Evolutionary conservation across 768 basidiomycete genomes (phyloP), one percentile per base, ranked within the genome.

Genomic region (Butyriboletus loyo): DNA sequence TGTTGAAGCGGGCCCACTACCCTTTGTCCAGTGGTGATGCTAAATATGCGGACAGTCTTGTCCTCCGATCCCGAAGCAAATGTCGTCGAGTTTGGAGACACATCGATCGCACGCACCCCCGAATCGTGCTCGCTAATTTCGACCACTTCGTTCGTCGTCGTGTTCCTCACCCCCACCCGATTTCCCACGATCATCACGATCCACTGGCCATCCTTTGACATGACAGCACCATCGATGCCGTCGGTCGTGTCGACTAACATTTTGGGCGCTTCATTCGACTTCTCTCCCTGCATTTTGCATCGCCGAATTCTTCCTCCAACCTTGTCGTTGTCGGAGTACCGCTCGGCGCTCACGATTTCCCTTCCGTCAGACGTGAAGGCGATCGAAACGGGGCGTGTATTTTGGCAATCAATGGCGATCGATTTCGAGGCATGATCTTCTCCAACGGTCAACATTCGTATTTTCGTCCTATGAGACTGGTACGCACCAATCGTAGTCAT

Each of bases 161-260:
- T 47, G 36, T 53, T 51, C 42, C 32, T 46, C n/a, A 57, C 49
- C 25, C 34, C 22, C 31, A 50, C 54, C n/a, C 27, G 38, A 3
- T 36, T 43, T 6, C 37, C 46, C 17, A 25, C 19, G 22, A 57
- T 36, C 9, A 32, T 36, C 13, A 57, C 41, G 24, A 56, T 36
- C 56, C 54, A 56, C 38, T 22, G 35, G 9, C 45, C 56, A 38
- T 57, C 56, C 10, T 56, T 57, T 5, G 56, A 57, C 5, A 52
- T 30, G 2, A 27, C 38, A 7, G 25, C 44, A 24, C 45, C 15
- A n/a, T 11, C 9, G 2, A 24, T 17, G 9, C 39, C 36, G 17
- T 50, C 41, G 11, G 1, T 32, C 30, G 22, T 25, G 7, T 50
- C 45, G 21, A 35, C 36, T 1, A 45, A 5, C 10, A 40, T 7